These are phyloP conservation scores for Trypanosoma platydactyli DNA, from an alignment of 208 protist genomes.

Conservation along the genomic window DNA sequence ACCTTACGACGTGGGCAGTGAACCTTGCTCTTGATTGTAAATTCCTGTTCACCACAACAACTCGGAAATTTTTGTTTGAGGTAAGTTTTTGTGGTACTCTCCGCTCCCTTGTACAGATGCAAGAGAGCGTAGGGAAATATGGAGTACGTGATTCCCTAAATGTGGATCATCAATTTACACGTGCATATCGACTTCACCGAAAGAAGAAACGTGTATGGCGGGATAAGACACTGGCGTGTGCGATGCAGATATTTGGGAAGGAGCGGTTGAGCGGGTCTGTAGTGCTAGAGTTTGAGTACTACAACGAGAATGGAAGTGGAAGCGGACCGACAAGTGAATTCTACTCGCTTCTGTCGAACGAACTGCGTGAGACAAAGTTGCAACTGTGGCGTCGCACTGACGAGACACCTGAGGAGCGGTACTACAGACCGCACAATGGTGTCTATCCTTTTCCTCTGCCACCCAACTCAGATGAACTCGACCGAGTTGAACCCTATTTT, in stretches of 20 bases:
- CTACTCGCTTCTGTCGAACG: slow-evolving; percentile 79
- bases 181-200: slow-evolving; percentile 32
- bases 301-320: slow-evolving; percentile 86
- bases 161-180: slow-evolving; percentile 15
- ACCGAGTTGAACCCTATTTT: slow-evolving; percentile 40
- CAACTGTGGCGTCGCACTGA: slow-evolving; percentile 56
- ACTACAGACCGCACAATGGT: slow-evolving; percentile 52
- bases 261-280: slow-evolving; percentile 38
- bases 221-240: slow-evolving; percentile 61
- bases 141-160: slow-evolving; percentile 28
- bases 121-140: slow-evolving; percentile 44
- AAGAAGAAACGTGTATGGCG: slow-evolving; percentile 53
- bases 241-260: slow-evolving; percentile 53
- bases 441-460: slow-evolving; percentile 61
- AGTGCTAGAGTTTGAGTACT: slow-evolving; percentile 89
- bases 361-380: slow-evolving; percentile 56
- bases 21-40: slow-evolving; percentile 77
- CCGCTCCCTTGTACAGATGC: slow-evolving; percentile 58
- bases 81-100: slow-evolving; percentile 68
- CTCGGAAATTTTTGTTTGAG: slow-evolving; percentile 81
- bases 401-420: slow-evolving; percentile 47
- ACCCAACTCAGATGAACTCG: slow-evolving; percentile 28
- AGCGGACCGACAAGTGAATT: slow-evolving; percentile 90
- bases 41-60: slow-evolving; percentile 76
- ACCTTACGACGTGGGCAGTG: slow-evolving; percentile 74